Conservation (phyloP, 2,329 filamentous ascomycete genomes). For the Fusarium sp. region DNA sequence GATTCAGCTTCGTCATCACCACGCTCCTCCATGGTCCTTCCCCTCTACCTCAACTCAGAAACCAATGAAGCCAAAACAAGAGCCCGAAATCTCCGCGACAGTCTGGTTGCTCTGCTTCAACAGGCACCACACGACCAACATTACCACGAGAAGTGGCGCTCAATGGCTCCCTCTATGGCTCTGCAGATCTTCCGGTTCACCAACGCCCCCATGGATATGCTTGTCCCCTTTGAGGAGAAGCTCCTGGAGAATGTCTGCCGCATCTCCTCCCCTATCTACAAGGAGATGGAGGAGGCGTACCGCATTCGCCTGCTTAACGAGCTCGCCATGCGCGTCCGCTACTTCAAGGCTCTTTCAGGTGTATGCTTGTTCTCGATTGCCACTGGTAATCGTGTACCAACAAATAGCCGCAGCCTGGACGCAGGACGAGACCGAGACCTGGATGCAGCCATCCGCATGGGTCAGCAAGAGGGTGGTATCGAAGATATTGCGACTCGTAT, state of each 20-base stretch:
- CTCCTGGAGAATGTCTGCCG: slow-evolving; percentile 57
- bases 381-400: slow-evolving; percentile 59
- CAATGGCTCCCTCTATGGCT: slow-evolving; percentile 62
- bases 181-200: slow-evolving; percentile 68
- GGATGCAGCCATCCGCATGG: slow-evolving; percentile 51
- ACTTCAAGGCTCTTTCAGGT: slow-evolving; percentile 62
- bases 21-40: slow-evolving; percentile 56
- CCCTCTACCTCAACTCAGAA: slow-evolving; percentile 50
- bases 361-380: slow-evolving; percentile 65
- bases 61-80: slow-evolving; percentile 54
- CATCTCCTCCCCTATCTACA: slow-evolving; percentile 55
- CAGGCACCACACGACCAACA: slow-evolving; percentile 56
- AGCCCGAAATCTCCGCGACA: slow-evolving; percentile 60
- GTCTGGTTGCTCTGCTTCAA: slow-evolving; percentile 64
- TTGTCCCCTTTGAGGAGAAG: slow-evolving; percentile 60
- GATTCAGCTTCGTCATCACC: slow-evolving; percentile 63
- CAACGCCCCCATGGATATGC: slow-evolving; percentile 58
- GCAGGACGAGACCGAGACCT: slow-evolving; percentile 44
- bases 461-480: slow-evolving; percentile 63
- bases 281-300: slow-evolving; percentile 60
- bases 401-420: slow-evolving; percentile 49
- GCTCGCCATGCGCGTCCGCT: slow-evolving; percentile 59
- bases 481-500: slow-evolving; percentile 79
- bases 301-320: slow-evolving; percentile 59
- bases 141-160: slow-evolving; percentile 60